Evolutionary conservation across 345 rosid genomes (phyloP), one percentile per base, ranked within the genome.

Genomic region (Eucalyptus sp.): DNA sequence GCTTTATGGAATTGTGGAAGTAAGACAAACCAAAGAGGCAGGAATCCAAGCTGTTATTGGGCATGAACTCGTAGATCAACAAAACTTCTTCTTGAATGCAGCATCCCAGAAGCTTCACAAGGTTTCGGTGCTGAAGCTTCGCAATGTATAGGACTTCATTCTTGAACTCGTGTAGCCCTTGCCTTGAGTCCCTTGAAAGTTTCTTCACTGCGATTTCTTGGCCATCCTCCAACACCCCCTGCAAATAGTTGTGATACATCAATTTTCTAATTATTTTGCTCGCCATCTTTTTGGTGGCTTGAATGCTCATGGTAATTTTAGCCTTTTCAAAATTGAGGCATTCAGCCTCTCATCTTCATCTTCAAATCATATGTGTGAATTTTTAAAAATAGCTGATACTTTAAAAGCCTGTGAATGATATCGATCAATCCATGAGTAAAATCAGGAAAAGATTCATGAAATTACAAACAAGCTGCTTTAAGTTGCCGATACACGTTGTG

Each of bases 171-270:
- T 86, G 60, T 51, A 87, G 2, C 56, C 96, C 96, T 90, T 92
- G 94, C 8, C 92, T 89, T 20, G 96, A 94, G 89, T 81, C 90
- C 50, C 31, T 86, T 0, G 95, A 93, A 24, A 93, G 91, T 88
- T 94, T 92, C 68, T 94, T 94, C 71, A 94, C 93, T 12, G 94
- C 95, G 22, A 94, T 91, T 87, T 94, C 93, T 68, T 90, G 92
- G 27, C 94, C 94, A 87, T 91, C 90, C 20, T 4, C n/a, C 10
- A 94, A 86, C n/a, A 66, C 86, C 10, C 96, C 95, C 95, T 94
- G 88, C 86, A 48, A 49, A 44, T 20, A 50, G 56, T 50, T 50
- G 27, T 51, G 22, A 17, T 14, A 48, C 86, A 85, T 85, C 86
- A 25, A 20, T 29, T 46, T 49, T 41, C n/a, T 44, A 51, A 48